Base-by-base conservation (phyloP, 1,284 basidiomycete species). In the Malassezia dermatis region DNA sequence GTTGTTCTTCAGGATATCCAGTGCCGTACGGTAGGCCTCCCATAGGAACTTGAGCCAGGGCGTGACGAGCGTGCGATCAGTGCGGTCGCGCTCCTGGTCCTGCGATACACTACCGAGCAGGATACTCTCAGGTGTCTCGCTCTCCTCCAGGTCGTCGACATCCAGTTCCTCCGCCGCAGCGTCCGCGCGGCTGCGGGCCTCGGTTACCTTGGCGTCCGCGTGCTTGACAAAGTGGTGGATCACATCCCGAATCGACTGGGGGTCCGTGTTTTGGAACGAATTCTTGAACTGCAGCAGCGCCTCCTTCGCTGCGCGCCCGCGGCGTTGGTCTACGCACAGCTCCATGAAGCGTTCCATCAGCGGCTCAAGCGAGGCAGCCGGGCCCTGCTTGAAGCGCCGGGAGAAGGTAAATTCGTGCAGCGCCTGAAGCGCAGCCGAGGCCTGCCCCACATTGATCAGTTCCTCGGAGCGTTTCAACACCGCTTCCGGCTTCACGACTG, bases 21-120 rank as follows among this genome's bases (percentile, higher is more conserved):
- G 80, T 8, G 88, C 89, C 27, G 90, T 95, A 58, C 94, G 84
- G 76, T 96, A 96, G 62, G 89, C 89, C 80, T 98, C 93, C 90
- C 91, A 98, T 27, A 93, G 81, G 77, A 96, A 96, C 76, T 94
- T 93, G 75, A 98, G 84, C 84, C 90, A 95, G 1, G 94, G 93
- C 0, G 89, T 94, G 63, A 99, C 89, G 50, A 98, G 81, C 23
- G 89, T 86, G 55, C 94, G 80, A 78, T 98, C 93, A 41, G 91
- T 95, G 66, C 94, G 80, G 78, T 98, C 93, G 77, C 88, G 87
- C 78, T 82, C 91, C 78, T 89, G 87, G 77, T 94, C 84, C 55
- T 88, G 86, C 64, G 84, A 86, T 63, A 93, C 89, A 37, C 86
- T 86, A 48, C 86, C 86, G 19, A 93, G 80, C 19, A 93, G 77